Evolutionary conservation across 192 early-diverging fungal species (phyloP).

Genomic region (Glomus cerebriforme): DNA sequence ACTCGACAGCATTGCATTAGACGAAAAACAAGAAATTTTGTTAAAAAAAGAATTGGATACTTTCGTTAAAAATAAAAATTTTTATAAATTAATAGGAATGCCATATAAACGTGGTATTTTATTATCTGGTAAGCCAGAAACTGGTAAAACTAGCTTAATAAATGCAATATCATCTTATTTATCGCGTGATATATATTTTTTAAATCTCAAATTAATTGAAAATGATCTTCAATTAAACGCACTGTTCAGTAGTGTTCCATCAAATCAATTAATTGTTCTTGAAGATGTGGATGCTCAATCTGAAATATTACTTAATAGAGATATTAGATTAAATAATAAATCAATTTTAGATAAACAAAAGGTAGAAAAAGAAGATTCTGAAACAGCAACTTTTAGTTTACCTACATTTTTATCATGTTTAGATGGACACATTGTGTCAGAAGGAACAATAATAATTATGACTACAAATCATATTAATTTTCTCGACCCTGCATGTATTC

Average conservation of each 20-base stretch:
- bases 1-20: slow-evolving; percentile 53
- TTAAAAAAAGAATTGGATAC: slow-evolving; percentile 50
- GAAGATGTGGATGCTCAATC: slow-evolving; percentile 62
- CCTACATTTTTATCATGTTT: slow-evolving; percentile 55
- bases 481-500: slow-evolving; percentile 62
- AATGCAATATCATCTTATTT: slow-evolving; percentile 39
- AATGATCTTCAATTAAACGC: slow-evolving; percentile 35
- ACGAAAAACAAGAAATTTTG: slow-evolving; percentile 47
- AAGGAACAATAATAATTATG: slow-evolving; percentile 62
- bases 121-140: slow-evolving; percentile 37
- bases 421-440: slow-evolving; percentile 60
- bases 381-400: slow-evolving; percentile 40
- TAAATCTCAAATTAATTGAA: slow-evolving; percentile 40
- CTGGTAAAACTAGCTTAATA: slow-evolving; percentile 45
- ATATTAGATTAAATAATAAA: slow-evolving; percentile 32
- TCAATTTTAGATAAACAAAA: no score
- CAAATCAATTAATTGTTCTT: slow-evolving; percentile 51
- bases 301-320: slow-evolving; percentile 41
- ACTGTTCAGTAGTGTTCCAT: slow-evolving; percentile 37
- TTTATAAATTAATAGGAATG: slow-evolving; percentile 61
- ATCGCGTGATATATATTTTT: slow-evolving; percentile 38
- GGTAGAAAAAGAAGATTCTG: no score
- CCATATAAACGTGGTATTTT: slow-evolving; percentile 59
- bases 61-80: slow-evolving; percentile 53
- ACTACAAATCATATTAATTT: slow-evolving; percentile 60